phyloP scores from a whole-genome alignment of 352 stramenopile genomes.

The Salisapilia sapeloensis region DNA sequence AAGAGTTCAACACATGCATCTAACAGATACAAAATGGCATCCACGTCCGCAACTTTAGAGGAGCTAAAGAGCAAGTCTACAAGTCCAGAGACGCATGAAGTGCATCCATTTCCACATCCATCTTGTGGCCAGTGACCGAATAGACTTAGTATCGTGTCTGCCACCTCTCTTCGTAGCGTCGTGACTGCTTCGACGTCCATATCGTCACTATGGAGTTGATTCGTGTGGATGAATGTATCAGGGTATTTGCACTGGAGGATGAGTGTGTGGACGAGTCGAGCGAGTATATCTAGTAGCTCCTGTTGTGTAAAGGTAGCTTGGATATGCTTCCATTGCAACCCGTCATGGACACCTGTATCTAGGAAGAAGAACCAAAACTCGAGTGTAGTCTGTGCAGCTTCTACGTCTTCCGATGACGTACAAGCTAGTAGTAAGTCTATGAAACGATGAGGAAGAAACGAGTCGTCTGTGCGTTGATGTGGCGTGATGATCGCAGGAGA shows the following conservation, averaged over 20 bases:
- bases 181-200: constrained; percentile 29
- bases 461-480: no score
- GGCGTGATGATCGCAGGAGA: constrained; percentile 4
- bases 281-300: constrained; percentile 23
- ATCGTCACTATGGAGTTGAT: constrained; percentile 38
- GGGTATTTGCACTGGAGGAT: constrained; percentile 53
- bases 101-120: constrained; percentile 14
- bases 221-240: constrained; percentile 24
- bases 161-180: constrained; percentile 54
- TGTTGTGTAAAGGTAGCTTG: constrained; percentile 8
- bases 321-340: constrained; percentile 21
- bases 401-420: constrained; percentile 26
- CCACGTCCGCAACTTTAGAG: constrained; percentile 33
- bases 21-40: constrained; percentile 56
- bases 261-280: constrained; percentile 44
- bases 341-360: constrained; percentile 29
- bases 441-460: constrained; percentile 14
- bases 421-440: constrained; percentile 46
- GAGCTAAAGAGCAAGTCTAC: constrained; percentile 23
- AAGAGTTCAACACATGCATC: constrained; percentile 68
- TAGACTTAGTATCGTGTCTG: constrained; percentile 61
- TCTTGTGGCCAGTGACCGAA: constrained; percentile 61
- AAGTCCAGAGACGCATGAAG: constrained; percentile 43
- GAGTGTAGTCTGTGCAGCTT: constrained; percentile 49
- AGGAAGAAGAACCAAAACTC: constrained; percentile 84